Base-by-base conservation (phyloP, 352 stramenopile species). In the Pythium monospermum region DNA sequence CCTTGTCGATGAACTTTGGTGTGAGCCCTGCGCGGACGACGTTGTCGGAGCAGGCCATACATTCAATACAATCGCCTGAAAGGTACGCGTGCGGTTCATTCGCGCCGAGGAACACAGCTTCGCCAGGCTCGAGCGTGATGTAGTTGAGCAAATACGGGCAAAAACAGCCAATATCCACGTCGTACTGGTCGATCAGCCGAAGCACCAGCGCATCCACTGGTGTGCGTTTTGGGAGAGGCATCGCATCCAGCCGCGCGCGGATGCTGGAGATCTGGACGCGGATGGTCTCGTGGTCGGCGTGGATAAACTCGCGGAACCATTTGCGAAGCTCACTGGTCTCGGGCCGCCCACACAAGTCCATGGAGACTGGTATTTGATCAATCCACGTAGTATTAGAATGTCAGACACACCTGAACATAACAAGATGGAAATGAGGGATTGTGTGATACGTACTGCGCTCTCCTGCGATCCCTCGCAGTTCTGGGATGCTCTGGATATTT, bases 51-150 rank as follows among this genome's bases (percentile, higher is more conserved):
- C 95, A 98, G 25, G 96, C 96, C 97, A 99, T 99, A 63, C 96
- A 98, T 69, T 99, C 97, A 21, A 99, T 88, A 56, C 83, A 93
- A 57, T 93, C 83, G 30, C 97, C 97, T 2, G 81, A 89, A 19
- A 99, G 76, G 69, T 99, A 99, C 13, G 97, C 97, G 70, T 99
- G 97, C n/a, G 97, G 97, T 61, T 99, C 96, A 66, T 99, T 99
- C 4, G 97, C 94, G 16, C 78, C 91, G 48, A 99, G 92, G 65
- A 98, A 99, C 55, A 99, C 96, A 16, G 90, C 85, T 54, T 99
- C 92, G 6, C 97, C 97, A 0, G 91, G 90, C 28, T 96, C 66
- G 57, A 99, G 83, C 11, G 88, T 75, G 10, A 99, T 61, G 67
- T 98, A 98, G 70, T 99, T 99, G n/a, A 99, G 76, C 27, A 99